A percentile compares a stretch with the other conserved stretches of the same genome.
phyloP scores from a whole-genome alignment of 306 rosid genomes.

The Ormosia emarginata region DNA sequence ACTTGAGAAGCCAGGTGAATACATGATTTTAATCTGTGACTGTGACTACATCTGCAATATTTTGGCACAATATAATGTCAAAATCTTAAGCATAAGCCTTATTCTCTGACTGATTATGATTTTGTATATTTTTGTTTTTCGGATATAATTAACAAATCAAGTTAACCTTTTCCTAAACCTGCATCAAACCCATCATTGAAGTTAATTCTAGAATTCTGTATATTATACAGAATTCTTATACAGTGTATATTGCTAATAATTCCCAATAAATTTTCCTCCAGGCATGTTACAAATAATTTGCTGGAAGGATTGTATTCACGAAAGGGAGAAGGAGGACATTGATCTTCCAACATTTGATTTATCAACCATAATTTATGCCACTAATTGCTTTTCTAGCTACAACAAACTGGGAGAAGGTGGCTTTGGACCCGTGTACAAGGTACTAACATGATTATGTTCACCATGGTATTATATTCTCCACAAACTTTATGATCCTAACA shows the following conservation, averaged over 20 bases:
- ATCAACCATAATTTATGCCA: background rate
- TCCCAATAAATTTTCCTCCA: background rate
- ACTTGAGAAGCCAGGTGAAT: background rate
- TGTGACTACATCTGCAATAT: background rate
- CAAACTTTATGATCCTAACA: background rate
- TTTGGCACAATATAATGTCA: background rate
- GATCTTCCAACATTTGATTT: constrained; percentile 7
- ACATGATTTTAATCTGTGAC: background rate
- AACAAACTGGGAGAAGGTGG: constrained; percentile 27
- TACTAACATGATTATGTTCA: background rate
- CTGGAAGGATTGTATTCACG: background rate
- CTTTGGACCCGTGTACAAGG: constrained; percentile 37
- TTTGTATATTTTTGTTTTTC: background rate
- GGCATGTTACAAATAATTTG: background rate
- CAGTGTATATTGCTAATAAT: background rate
- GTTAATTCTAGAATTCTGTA: background rate
- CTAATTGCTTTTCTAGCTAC: background rate
- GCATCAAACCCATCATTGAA: background rate
- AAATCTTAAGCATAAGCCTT: background rate
- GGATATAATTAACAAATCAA: background rate
- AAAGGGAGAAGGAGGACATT: background rate
- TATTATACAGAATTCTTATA: no score
- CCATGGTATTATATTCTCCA: background rate
- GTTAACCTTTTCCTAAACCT: background rate
- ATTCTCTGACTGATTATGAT: no score